Conservation (phyloP, 306 rosid genomes). For the Pyrus bretschneideri region DNA sequence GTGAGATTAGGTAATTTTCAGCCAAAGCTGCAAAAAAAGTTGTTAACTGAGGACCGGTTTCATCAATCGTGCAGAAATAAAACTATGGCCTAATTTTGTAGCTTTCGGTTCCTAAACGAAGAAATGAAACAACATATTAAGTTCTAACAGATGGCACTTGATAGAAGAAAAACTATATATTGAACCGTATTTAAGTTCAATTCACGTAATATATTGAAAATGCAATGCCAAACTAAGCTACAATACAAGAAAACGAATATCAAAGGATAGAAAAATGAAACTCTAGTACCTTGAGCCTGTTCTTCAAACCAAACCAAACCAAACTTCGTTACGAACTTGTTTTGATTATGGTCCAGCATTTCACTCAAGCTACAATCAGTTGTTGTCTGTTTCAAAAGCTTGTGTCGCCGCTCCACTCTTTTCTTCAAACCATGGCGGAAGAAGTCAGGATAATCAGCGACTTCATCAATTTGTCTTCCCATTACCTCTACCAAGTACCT, state of each 20-base stretch:
- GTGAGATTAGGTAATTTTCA: neutral
- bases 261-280: neutral
- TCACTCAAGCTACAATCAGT: conserved; percentile 67
- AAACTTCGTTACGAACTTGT: conserved; percentile 65
- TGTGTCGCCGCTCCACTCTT: conserved; percentile 60
- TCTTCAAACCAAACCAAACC: conserved; percentile 57
- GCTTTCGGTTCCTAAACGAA: neutral
- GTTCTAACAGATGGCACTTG: neutral
- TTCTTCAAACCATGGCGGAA: conserved; percentile 82
- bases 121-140: neutral
- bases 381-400: conserved; percentile 42
- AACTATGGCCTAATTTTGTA: neutral
- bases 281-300: conserved; percentile 28
- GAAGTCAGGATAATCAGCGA: conserved; percentile 63
- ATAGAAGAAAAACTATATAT: neutral
- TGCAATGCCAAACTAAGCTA: conserved; percentile 11
- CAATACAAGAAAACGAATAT: conserved; percentile 3
- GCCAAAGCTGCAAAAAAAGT: neutral
- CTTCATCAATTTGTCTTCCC: conserved; percentile 75
- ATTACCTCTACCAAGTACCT: conserved; percentile 62
- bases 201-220: neutral
- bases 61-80: too few relatives aligned
- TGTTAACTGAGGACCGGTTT: neutral
- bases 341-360: conserved; percentile 76
- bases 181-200: neutral